Evolutionary conservation across 495 filamentous ascomycete species (phyloP), one percentile per base, ranked within the genome.

Genomic region (Neurospora sp.): DNA sequence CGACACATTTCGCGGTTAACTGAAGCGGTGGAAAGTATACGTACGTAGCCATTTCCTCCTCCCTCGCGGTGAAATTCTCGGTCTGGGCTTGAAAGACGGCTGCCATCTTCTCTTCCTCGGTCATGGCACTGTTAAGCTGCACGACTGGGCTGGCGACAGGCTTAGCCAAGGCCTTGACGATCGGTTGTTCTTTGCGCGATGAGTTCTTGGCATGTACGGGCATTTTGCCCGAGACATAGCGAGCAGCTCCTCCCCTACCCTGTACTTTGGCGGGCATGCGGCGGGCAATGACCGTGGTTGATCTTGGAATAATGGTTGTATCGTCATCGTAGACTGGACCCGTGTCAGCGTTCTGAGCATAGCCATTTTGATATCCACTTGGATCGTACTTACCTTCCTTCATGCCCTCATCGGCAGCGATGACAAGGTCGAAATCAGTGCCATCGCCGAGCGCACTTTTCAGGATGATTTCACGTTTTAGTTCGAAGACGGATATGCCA

Each of bases 161-260:
- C 74, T 87, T 90, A 20, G 83, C 80, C 74, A 80, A 73, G 7
- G 88, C 84, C 75, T 97, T 87, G 0, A 77, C 68, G 0, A 79
- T 77, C 2, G 53, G 53, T 61, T 85, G 83, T 71, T 89, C 94
- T 78, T 88, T 89, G 74, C 93, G 89, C 71, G 92, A 89, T 31
- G 88, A 86, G 74, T 91, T 95, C 82, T 93, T 94, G 4, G 95
- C 92, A 77, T 90, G 95, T 9, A 93, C 87, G 4, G 96, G 96
- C 91, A 97, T 97, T 84, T 97, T 97, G 69, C 96, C 96, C 8
- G 93, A 94, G 69, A 99, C 93, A 86, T 99, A 99, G 77, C 96
- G 90, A 75, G 96, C 94, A 71, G 96, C 96, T 73, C 92, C 89
- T 70, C 96, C 96, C 77, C 90, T 88, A 42, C 96, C 93, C 27